Conservation (phyloP, 768 basidiomycete genomes). For the Pholiota microspora region DNA sequence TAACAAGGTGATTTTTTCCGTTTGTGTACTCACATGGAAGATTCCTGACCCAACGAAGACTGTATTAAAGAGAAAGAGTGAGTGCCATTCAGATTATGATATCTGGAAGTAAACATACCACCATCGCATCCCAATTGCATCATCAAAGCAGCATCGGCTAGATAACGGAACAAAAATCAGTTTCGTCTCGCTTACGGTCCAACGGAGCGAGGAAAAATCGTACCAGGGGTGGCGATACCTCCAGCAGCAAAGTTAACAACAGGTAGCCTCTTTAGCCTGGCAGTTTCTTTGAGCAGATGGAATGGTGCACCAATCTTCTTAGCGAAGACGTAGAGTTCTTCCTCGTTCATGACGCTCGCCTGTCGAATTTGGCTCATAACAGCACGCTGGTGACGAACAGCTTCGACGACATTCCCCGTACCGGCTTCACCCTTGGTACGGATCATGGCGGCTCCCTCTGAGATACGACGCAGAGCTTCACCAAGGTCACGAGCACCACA, state of each 20-base stretch:
- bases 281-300: conserved; percentile 94
- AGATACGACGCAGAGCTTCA: conserved; percentile 93
- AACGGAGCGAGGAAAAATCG: conserved; percentile 19
- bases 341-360: conserved; percentile 87
- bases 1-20: not conserved
- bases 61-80: too few relatives aligned
- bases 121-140: conserved; percentile 98
- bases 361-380: conserved; percentile 83
- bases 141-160: conserved; percentile 96
- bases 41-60: conserved; percentile 99
- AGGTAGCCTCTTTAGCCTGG: conserved; percentile 88
- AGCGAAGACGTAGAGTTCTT: conserved; percentile 91
- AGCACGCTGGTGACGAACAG: conserved; percentile 88
- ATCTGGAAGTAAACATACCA: too few relatives aligned
- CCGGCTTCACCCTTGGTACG: conserved; percentile 95
- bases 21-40: conserved; percentile 69
- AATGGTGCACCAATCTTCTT: conserved; percentile 93
- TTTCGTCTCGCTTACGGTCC: not conserved
- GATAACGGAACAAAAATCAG: conserved; percentile 11
- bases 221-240: conserved; percentile 89
- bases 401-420: conserved; percentile 89
- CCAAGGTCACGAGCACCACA: conserved; percentile 95
- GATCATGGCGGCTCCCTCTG: conserved; percentile 97
- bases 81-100: too few relatives aligned
- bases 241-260: conserved; percentile 98